Percentiles rank a stretch among this genome's conserved stretches.
These are phyloP conservation scores for Pythium myriotylum DNA, from an alignment of 352 stramenopile genomes.

Conservation along the genomic window DNA sequence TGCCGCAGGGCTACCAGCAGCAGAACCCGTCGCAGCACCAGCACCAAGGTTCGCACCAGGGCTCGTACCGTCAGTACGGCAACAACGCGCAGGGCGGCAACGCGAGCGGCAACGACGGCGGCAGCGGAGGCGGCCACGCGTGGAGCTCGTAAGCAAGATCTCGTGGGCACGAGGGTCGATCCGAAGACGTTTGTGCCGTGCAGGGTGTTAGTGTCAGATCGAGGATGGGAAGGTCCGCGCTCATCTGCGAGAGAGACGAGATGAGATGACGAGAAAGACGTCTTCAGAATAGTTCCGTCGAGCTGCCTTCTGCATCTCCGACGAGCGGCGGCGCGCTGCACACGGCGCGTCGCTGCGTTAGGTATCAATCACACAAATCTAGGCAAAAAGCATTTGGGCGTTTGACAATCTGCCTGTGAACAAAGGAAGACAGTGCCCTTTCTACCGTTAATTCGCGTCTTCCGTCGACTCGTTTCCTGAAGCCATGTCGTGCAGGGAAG, in stretches of 20 bases:
- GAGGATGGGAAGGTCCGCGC: not conserved
- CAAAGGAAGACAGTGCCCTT: no score
- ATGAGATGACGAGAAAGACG: not conserved
- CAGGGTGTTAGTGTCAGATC: slow-evolving; percentile 1
- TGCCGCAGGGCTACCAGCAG: slow-evolving; percentile 86
- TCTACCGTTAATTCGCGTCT: no score
- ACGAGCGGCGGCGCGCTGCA: not conserved
- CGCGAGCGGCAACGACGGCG: slow-evolving; percentile 41
- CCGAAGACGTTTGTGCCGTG: slow-evolving; percentile 1
- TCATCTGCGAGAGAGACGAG: slow-evolving; percentile 1
- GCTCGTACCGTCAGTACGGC: slow-evolving; percentile 76
- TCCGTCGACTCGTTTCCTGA: no score
- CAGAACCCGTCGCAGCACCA: slow-evolving; percentile 67
- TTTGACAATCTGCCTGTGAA: no score
- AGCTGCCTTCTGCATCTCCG: slow-evolving; percentile 2
- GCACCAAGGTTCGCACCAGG: slow-evolving; percentile 63
- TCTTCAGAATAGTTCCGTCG: not conserved
- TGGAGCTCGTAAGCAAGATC: slow-evolving; percentile 69
- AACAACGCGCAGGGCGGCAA: slow-evolving; percentile 43
- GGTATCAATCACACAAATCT: slow-evolving; percentile 5
- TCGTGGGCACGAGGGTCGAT: not conserved
- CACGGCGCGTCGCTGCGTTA: not conserved
- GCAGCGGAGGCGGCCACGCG: slow-evolving; percentile 48
- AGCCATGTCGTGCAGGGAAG: no score
- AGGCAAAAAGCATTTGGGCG: not conserved